phyloP scores from a whole-genome alignment of 169 alveolate species.

The Plasmodium sp. region DNA sequence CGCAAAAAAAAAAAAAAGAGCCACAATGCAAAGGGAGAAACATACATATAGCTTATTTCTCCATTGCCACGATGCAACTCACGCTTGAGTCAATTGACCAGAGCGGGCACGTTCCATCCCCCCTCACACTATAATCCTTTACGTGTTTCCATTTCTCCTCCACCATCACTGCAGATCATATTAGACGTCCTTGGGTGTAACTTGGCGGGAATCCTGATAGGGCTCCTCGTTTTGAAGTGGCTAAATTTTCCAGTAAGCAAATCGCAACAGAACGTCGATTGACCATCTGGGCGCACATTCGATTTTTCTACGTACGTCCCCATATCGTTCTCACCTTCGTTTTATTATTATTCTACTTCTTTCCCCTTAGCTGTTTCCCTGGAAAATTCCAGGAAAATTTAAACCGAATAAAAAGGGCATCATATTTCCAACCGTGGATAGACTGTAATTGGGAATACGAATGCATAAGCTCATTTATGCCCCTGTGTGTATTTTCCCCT shows the following conservation, averaged over 20 bases:
- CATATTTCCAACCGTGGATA: conserved; percentile 44
- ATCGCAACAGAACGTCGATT: background rate
- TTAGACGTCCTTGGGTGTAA: conserved; percentile 40
- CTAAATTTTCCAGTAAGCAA: conserved; percentile 17
- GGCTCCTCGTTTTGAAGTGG: conserved; percentile 17
- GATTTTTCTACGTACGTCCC: background rate
- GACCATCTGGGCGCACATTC: background rate
- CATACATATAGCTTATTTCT: background rate
- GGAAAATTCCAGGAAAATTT: conserved; percentile 1
- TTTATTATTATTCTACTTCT: background rate
- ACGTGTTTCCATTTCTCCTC: background rate
- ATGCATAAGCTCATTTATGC: background rate
- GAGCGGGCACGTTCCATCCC: background rate
- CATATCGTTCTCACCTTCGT: background rate
- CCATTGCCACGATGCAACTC: background rate
- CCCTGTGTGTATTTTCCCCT: background rate
- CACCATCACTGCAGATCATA: background rate
- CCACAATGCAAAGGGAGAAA: background rate
- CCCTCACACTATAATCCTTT: background rate
- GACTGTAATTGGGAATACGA: conserved; percentile 15
- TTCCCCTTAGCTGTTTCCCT: conserved; percentile 19
- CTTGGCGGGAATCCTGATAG: conserved; percentile 11
- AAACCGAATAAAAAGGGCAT: conserved; percentile 37
- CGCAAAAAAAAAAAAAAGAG: background rate
- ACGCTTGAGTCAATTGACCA: background rate